Conservation (phyloP, 305 asterid genomes). For the Stenogyne calaminthoides region DNA sequence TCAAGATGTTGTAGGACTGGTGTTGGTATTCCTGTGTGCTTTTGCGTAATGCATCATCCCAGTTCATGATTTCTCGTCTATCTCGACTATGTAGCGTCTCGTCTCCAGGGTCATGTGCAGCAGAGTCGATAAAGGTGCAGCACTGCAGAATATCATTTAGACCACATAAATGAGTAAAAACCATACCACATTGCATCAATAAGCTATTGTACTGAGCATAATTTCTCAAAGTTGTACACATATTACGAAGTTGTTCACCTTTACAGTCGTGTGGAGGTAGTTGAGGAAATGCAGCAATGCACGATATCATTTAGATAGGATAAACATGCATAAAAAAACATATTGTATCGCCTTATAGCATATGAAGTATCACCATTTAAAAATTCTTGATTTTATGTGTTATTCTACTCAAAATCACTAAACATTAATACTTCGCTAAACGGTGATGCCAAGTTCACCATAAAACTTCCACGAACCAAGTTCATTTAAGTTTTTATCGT, state of each 20-base stretch:
- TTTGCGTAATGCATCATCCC: conserved; percentile 80
- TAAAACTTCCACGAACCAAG: too few species aligned
- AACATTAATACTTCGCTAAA: too few species aligned
- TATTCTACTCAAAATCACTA: too few species aligned
- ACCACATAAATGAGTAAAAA: not conserved
- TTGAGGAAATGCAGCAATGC: too few species aligned
- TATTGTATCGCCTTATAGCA: too few species aligned
- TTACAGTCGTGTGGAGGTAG: too few species aligned
- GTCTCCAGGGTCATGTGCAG: conserved; percentile 40
- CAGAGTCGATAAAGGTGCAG: conserved; percentile 42
- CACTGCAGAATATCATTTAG: conserved; percentile 45
- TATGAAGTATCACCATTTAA: too few species aligned
- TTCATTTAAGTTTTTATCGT: too few species aligned
- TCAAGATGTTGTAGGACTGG: conserved; percentile 77
- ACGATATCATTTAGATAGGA: not conserved
- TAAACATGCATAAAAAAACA: not conserved
- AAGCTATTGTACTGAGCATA: conserved; percentile 7
- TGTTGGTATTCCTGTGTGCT: conserved; percentile 90
- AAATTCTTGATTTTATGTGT: too few species aligned
- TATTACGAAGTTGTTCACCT: too few species aligned
- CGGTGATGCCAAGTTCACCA: too few species aligned
- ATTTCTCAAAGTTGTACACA: not conserved
- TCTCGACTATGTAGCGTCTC: conserved; percentile 32
- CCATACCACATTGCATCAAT: not conserved
- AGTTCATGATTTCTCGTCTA: conserved; percentile 39